Conservation (phyloP, 2,329 filamentous ascomycete genomes). For the Apiospora phragmitis region DNA sequence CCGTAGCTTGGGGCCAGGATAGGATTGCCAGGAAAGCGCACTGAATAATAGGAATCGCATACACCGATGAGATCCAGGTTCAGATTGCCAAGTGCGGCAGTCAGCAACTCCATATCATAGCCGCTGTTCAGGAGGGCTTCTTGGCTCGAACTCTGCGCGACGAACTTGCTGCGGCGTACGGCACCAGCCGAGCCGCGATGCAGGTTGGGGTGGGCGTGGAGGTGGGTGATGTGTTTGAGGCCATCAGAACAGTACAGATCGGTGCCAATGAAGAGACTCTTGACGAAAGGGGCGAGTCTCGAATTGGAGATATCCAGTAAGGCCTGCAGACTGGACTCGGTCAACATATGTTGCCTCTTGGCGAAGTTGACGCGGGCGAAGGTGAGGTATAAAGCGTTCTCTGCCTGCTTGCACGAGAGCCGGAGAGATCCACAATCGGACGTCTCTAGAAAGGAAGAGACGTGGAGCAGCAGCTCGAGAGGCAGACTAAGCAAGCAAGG, state of each 20-base stretch:
- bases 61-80: background rate
- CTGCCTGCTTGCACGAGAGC: conserved; percentile 7
- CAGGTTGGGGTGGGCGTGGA: background rate
- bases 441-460: background rate
- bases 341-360: background rate
- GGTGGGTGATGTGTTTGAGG: background rate
- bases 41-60: background rate
- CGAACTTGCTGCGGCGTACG: background rate
- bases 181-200: background rate
- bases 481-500: background rate
- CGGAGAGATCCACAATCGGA: background rate
- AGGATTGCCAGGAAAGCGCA: conserved; percentile 6
- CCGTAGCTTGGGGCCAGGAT: background rate
- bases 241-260: background rate
- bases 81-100: background rate
- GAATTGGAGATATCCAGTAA: background rate
- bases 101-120: background rate
- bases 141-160: background rate
- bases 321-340: conserved; percentile 6
- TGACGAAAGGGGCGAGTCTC: background rate
- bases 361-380: conserved; percentile 4
- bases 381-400: background rate
- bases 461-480: conserved; percentile 7
- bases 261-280: background rate
- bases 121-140: conserved; percentile 3